Percentiles rank a stretch among this genome's conserved stretches.
phyloP scores from a whole-genome alignment of 768 basidiomycete genomes.

The Boletus pseudo-olivaceus region DNA sequence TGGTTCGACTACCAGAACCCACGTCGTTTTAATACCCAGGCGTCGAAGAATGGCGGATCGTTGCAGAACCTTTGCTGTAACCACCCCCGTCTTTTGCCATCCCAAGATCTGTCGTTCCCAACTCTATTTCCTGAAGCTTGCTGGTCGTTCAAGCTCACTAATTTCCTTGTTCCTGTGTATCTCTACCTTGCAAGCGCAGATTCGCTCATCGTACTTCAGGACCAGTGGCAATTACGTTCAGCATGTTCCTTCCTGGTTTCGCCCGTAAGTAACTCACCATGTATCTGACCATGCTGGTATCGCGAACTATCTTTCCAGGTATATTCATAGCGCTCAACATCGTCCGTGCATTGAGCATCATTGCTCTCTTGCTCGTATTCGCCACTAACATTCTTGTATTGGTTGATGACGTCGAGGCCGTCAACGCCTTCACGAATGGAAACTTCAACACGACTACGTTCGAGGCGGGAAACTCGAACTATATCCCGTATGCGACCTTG shows the following conservation, averaged over 20 bases:
- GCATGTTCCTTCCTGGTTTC: slow-evolving; percentile 27
- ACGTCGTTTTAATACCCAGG: not conserved
- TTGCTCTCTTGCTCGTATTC: slow-evolving; percentile 78
- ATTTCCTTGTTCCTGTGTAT: slow-evolving; percentile 1
- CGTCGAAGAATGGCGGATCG: not conserved
- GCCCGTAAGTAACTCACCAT: slow-evolving; percentile 20
- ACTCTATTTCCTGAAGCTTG: slow-evolving; percentile 15
- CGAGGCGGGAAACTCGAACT: slow-evolving; percentile 61
- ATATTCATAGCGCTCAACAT: slow-evolving; percentile 76
- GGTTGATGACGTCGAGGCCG: slow-evolving; percentile 71
- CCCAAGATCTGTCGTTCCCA: not conserved
- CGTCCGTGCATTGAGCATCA: slow-evolving; percentile 70
- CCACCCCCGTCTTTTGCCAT: not conserved
- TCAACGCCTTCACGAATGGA: slow-evolving; percentile 56
- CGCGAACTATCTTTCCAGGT: slow-evolving; percentile 25
- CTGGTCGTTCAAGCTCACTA: slow-evolving; percentile 24
- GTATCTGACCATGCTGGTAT: not conserved
- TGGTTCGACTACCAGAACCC: not conserved
- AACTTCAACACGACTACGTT: slow-evolving; percentile 37
- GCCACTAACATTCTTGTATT: slow-evolving; percentile 69
- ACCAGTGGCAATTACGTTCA: slow-evolving; percentile 1
- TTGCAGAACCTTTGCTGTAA: not conserved
- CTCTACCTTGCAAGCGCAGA: slow-evolving; percentile 18
- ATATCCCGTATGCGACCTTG: slow-evolving; percentile 62
- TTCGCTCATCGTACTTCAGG: slow-evolving; percentile 9